Conservation (phyloP, 768 basidiomycete genomes). For the Clitopilus hobsonii region DNA sequence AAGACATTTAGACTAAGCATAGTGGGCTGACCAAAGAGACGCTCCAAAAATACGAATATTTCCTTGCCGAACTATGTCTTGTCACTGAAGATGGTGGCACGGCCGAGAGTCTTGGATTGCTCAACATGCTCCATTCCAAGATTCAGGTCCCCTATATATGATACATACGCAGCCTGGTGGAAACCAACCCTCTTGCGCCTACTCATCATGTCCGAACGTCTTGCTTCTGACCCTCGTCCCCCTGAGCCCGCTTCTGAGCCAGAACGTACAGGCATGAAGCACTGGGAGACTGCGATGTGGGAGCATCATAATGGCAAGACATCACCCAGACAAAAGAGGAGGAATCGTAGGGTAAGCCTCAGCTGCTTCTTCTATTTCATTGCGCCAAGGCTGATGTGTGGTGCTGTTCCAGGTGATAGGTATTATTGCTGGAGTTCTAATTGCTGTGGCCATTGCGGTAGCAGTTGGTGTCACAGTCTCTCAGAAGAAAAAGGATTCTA, state of each 20-base stretch:
- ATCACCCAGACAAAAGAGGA: conserved; percentile 26
- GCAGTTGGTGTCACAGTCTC: conserved; percentile 63
- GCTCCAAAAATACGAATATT: neutral
- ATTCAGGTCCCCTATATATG: neutral
- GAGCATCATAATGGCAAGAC: conserved; percentile 24
- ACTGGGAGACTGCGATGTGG: conserved; percentile 13
- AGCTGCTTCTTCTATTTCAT: conserved; percentile 1
- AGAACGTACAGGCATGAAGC: conserved; percentile 1
- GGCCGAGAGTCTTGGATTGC: conserved; percentile 1
- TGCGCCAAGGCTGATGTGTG: too few species aligned
- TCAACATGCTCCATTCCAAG: conserved; percentile 1
- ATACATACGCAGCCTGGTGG: neutral
- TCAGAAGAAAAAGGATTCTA: conserved; percentile 43
- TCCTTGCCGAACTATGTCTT: neutral
- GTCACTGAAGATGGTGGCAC: neutral
- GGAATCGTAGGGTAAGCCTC: conserved; percentile 63
- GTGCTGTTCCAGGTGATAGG: conserved; percentile 67
- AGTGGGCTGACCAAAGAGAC: too few species aligned
- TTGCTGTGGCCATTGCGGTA: conserved; percentile 33
- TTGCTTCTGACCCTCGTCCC: neutral
- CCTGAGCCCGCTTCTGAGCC: neutral
- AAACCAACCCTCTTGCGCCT: neutral
- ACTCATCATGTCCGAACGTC: neutral
- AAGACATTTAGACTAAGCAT: too few species aligned
- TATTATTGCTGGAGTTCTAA: conserved; percentile 38